These are phyloP conservation scores for Phialemonium atrogriseum DNA, from an alignment of 2,329 filamentous ascomycete genomes.

Conservation along the genomic window DNA sequence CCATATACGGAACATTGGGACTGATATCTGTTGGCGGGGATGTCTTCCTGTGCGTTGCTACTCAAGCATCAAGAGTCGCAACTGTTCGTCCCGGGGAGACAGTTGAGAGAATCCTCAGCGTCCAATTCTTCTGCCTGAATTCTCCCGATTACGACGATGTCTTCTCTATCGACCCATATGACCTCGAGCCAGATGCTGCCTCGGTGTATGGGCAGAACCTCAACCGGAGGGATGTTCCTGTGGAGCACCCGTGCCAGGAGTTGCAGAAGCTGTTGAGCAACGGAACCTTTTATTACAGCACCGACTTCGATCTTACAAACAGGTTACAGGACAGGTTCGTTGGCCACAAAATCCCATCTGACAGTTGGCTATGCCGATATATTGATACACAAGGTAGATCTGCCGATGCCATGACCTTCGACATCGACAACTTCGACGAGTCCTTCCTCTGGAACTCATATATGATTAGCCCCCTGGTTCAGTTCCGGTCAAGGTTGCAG, in stretches of 20 bases:
- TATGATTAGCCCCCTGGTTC: conserved; percentile 88
- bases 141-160: conserved; percentile 79
- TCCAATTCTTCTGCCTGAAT: conserved; percentile 91
- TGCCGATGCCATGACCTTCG: conserved; percentile 68
- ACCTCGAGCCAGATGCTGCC: conserved; percentile 39
- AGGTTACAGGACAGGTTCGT: conserved; percentile 74
- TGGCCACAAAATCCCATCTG: too few species aligned
- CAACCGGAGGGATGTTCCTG: conserved; percentile 58
- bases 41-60: conserved; percentile 87
- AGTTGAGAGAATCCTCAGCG: conserved; percentile 75
- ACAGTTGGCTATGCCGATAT: too few species aligned
- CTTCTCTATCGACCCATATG: conserved; percentile 44
- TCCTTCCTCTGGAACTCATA: conserved; percentile 97
- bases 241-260: conserved; percentile 85
- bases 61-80: conserved; percentile 68
- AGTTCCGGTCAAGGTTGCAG: conserved; percentile 77
- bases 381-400: conserved; percentile 40
- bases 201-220: conserved; percentile 42
- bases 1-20: conserved; percentile 78
- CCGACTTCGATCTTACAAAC: conserved; percentile 95
- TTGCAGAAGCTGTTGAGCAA: conserved; percentile 87
- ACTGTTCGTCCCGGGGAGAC: conserved; percentile 81
- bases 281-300: conserved; percentile 95
- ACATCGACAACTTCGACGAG: conserved; percentile 87
- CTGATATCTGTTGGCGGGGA: conserved; percentile 76